Percentiles rank a stretch among this genome's conserved stretches.
phyloP scores from a whole-genome alignment of 2,329 filamentous ascomycete species.

The Xylariaceae sp. region DNA sequence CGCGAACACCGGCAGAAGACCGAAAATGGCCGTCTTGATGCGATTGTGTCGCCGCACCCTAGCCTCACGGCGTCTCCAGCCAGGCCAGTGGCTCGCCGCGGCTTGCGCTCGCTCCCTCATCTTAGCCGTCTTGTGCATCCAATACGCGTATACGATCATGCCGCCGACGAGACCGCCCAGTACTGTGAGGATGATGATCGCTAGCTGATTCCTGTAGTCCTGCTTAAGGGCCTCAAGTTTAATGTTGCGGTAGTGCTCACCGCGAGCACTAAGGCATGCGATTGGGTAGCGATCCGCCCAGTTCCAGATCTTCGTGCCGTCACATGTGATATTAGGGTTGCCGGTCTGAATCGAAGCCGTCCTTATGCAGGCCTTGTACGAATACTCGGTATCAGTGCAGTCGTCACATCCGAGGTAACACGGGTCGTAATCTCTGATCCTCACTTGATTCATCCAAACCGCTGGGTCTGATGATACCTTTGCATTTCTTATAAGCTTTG shows the following conservation, averaged over 20 bases:
- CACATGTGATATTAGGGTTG: conserved; percentile 5
- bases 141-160: neutral
- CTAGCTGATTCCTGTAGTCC: neutral
- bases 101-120: neutral
- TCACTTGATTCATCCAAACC: conserved; percentile 5
- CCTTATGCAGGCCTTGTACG: conserved; percentile 9
- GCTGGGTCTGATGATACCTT: neutral
- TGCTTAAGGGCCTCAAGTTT: neutral
- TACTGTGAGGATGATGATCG: conserved; percentile 8
- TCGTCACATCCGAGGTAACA: conserved; percentile 19
- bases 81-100: neutral
- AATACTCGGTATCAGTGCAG: conserved; percentile 6
- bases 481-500: neutral
- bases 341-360: neutral
- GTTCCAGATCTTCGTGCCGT: conserved; percentile 16
- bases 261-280: conserved; percentile 7
- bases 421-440: conserved; percentile 9
- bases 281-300: conserved; percentile 19
- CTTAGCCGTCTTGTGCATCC: neutral
- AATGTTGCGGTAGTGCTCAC: neutral
- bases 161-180: neutral
- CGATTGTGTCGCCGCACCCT: neutral
- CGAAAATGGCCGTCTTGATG: neutral
- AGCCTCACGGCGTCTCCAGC: neutral
- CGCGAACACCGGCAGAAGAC: neutral